phyloP scores from a whole-genome alignment of 169 alveolate genomes.

The Plasmodium fragile region DNA sequence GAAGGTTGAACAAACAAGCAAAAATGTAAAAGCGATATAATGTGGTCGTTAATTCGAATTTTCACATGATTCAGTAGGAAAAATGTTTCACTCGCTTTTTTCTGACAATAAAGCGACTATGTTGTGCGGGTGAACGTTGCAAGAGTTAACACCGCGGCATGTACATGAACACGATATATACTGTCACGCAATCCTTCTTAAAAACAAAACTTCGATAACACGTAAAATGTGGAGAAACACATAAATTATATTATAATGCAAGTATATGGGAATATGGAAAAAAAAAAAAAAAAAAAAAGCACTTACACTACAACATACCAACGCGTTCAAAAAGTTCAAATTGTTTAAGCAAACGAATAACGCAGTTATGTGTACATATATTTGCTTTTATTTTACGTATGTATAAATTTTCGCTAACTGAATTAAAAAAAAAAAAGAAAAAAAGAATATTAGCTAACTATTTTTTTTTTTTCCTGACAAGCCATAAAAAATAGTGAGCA shows the following conservation, averaged over 20 bases:
- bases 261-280: background rate
- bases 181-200: slow-evolving; percentile 24
- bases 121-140: slow-evolving; percentile 10
- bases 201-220: slow-evolving; percentile 47
- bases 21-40: slow-evolving; percentile 12
- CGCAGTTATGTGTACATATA: slow-evolving; percentile 17
- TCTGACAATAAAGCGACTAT: background rate
- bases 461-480: slow-evolving; percentile 10
- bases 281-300: background rate
- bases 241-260: slow-evolving; percentile 15
- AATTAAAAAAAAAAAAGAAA: slow-evolving; percentile 29
- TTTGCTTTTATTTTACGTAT: background rate
- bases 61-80: background rate
- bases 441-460: background rate
- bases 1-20: slow-evolving; percentile 70
- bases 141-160: background rate
- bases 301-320: slow-evolving; percentile 24
- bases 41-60: slow-evolving; percentile 5
- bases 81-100: slow-evolving; percentile 19
- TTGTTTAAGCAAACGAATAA: background rate
- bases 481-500: slow-evolving; percentile 30
- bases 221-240: slow-evolving; percentile 6
- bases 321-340: slow-evolving; percentile 11
- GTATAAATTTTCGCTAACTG: slow-evolving; percentile 13
- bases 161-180: slow-evolving; percentile 13